Evolutionary conservation across 2,329 filamentous ascomycete genomes (phyloP), one percentile per base, ranked within the genome.

Genomic region (Didymella glomerata): DNA sequence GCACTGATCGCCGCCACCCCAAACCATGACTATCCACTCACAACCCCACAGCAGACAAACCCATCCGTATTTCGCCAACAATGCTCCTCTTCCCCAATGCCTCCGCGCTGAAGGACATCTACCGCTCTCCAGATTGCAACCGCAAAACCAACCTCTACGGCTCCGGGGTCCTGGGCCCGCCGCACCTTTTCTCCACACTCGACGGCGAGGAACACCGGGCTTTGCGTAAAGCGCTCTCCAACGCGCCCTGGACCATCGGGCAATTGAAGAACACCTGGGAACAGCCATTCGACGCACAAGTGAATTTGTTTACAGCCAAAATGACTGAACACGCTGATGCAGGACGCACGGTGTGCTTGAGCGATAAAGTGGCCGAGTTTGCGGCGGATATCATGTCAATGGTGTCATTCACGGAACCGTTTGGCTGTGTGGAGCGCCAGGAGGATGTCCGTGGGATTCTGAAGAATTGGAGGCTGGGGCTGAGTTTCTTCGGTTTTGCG

Each of bases 371-470:
- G 4, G 76, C 76, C 18, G 71, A 79, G 56, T 80, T 79, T 58
- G 77, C 78, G 2, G 76, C 77, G 4, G 79, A 81, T 46, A 74
- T 79, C 40, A 77, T 81, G 72, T 76, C 74, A 8, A 76, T 77
- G 69, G 68, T 80, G 9, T 71, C 70, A 2, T 80, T 81, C 57
- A 68, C 64, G 4, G 46, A 72, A 3, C 67, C 77, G 3, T 80
- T 77, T 68, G 78, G 78, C 0, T 77, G 77, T 50, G 74, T 80
- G 14, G 54, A 69, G 59, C 77, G 78, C 45, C 70, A 75, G 54
- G 70, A 75, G 24, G 78, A 80, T 62, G 77, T 79, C 57, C 71
- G 74, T 25, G 60, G 63, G 14, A 69, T 80, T 20, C 63, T 80
- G 13, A 53, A 48, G 11, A 76, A 75, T 47, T 80, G 76, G 74